A percentile compares a stretch with the other conserved stretches of the same genome.
Conservation (phyloP, 108 stramenopile species). For the Fragilariopsis cylindrus region DNA sequence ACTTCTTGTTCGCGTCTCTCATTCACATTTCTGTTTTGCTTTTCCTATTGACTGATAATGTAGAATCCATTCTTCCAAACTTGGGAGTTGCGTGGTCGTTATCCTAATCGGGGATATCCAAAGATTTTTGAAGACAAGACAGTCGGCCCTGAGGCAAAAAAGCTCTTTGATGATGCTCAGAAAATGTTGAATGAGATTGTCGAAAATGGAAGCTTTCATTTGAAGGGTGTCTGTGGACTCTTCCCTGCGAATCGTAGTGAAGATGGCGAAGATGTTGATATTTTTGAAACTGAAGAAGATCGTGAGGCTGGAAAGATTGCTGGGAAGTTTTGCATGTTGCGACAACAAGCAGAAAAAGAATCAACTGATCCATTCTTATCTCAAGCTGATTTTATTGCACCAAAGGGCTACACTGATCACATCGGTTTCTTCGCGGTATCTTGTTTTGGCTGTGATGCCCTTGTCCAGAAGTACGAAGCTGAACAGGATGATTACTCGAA, state of each 20-base stretch:
- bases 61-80: conserved; percentile 98
- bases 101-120: conserved; percentile 99
- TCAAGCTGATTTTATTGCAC: conserved; percentile 99
- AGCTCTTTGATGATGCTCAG: conserved; percentile 97
- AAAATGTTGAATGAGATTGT: conserved; percentile 93
- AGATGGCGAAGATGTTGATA: conserved; percentile 96
- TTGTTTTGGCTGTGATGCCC: conserved; percentile 94
- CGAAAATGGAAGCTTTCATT: conserved; percentile 76
- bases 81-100: conserved; percentile 98
- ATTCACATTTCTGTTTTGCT: neutral
- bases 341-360: conserved; percentile 99
- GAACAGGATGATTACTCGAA: conserved; percentile 98
- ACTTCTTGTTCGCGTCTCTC: conserved; percentile 1
- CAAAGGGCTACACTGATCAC: conserved; percentile 92
- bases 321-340: conserved; percentile 95
- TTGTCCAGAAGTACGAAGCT: conserved; percentile 88
- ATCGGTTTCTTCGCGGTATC: conserved; percentile 98
- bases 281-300: conserved; percentile 87
- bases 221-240: conserved; percentile 94
- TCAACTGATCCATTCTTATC: conserved; percentile 93
- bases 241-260: conserved; percentile 95
- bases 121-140: conserved; percentile 98
- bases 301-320: conserved; percentile 64
- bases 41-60: neutral
- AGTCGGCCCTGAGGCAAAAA: conserved; percentile 97